Conservation (phyloP, 768 basidiomycete genomes). For the Auricularia sp. region DNA sequence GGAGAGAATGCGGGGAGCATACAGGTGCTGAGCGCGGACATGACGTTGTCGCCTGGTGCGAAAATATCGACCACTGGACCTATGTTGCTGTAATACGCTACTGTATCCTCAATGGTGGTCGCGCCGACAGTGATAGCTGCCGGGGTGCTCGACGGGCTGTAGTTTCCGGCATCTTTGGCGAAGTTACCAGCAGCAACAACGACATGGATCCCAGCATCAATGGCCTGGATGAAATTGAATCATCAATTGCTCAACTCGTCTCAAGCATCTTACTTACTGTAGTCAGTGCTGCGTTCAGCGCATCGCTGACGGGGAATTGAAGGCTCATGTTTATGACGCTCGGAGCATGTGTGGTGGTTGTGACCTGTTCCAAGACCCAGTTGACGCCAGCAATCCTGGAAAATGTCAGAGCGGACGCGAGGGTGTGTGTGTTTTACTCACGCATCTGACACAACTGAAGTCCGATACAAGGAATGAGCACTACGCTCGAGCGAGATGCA, state of each 20-base stretch:
- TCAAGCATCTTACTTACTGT: not conserved
- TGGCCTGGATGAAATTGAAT: slow-evolving; percentile 26
- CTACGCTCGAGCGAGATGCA: not conserved
- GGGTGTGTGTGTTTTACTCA: not conserved
- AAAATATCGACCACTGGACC: slow-evolving; percentile 10
- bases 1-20: not conserved
- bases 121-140: slow-evolving; percentile 11
- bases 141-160: slow-evolving; percentile 7
- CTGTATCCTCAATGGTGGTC: slow-evolving; percentile 7
- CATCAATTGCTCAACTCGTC: not conserved
- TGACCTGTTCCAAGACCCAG: slow-evolving; percentile 19
- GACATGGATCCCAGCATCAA: slow-evolving; percentile 5
- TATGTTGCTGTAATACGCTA: slow-evolving; percentile 11
- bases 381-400: slow-evolving; percentile 22
- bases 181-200: slow-evolving; percentile 12
- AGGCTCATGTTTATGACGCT: slow-evolving; percentile 72
- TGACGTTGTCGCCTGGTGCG: slow-evolving; percentile 9
- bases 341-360: slow-evolving; percentile 18
- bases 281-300: slow-evolving; percentile 75
- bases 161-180: slow-evolving; percentile 2
- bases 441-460: slow-evolving; percentile 3
- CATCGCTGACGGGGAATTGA: slow-evolving; percentile 83
- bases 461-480: not conserved
- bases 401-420: not conserved
- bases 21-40: slow-evolving; percentile 5